Evolutionary conservation across 441 rosid species (phyloP).

Genomic region (Pelargonium myrrhifolium): DNA sequence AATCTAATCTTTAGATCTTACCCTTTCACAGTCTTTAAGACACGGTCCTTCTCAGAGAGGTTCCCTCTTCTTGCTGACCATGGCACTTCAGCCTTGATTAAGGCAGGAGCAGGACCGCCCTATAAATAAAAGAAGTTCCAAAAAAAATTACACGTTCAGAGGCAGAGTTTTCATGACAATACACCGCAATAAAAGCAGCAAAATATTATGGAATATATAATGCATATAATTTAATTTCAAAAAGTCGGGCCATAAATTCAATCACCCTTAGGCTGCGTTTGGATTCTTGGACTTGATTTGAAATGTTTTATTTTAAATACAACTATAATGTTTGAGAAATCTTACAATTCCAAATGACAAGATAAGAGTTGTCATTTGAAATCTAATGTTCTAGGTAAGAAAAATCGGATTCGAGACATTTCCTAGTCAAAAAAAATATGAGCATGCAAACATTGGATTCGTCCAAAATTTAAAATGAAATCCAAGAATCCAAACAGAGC

Average conservation of each 20-base stretch:
- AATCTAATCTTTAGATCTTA: slow-evolving; percentile 21
- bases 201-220: not conserved
- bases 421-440: too few relatives aligned
- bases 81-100: slow-evolving; percentile 84
- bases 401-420: too few relatives aligned
- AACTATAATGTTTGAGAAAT: too few relatives aligned
- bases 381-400: too few relatives aligned
- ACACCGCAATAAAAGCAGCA: not conserved
- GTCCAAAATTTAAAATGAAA: too few relatives aligned
- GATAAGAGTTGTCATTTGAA: too few relatives aligned
- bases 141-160: not conserved
- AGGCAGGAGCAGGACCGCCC: slow-evolving; percentile 57
- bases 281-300: not conserved
- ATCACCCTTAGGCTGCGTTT: not conserved
- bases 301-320: not conserved
- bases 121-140: slow-evolving; percentile 23
- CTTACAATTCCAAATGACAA: too few relatives aligned
- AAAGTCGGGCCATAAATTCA: not conserved
- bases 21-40: slow-evolving; percentile 88
- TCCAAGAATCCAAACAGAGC: too few relatives aligned
- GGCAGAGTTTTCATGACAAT: slow-evolving; percentile 1
- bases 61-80: slow-evolving; percentile 79
- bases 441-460: too few relatives aligned
- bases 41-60: slow-evolving; percentile 73
- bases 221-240: not conserved